A percentile compares a stretch with the other conserved stretches of the same genome.
These are phyloP conservation scores for Vairimorpha ceranae DNA, from an alignment of 371 early-diverging fungal species.

Conservation along the genomic window DNA sequence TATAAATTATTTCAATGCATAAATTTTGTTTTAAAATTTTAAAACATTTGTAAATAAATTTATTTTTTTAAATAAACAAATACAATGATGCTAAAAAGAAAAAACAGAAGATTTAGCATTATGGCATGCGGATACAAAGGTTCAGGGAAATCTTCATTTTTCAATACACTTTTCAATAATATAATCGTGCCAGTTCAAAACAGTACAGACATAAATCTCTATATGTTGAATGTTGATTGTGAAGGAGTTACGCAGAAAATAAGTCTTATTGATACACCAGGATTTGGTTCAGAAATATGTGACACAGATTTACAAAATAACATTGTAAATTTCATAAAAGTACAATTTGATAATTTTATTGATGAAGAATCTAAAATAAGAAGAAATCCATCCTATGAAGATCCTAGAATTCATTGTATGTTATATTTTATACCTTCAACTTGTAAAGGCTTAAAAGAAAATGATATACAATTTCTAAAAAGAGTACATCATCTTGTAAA, in stretches of 20 bases:
- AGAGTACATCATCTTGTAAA: constrained; percentile 53
- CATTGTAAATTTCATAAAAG: constrained; percentile 53
- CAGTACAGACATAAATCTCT: constrained; percentile 44
- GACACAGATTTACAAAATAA: constrained; percentile 42
- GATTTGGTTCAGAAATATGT: constrained; percentile 47
- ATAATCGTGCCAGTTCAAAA: constrained; percentile 23
- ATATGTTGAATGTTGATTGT: constrained; percentile 52
- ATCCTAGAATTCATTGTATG: constrained; percentile 59
- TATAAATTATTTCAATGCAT: too few relatives aligned
- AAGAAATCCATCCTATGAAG: constrained; percentile 59
- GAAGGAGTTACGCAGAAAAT: constrained; percentile 52
- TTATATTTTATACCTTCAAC: constrained; percentile 57
- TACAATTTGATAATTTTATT: constrained; percentile 57
- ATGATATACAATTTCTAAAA: constrained; percentile 58
- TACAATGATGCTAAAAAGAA: constrained; percentile 43
- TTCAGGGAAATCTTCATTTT: constrained; percentile 56
- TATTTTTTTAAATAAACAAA: not conserved
- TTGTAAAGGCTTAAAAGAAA: constrained; percentile 50
- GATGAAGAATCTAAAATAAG: constrained; percentile 61
- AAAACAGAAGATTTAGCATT: constrained; percentile 45
- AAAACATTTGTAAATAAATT: too few relatives aligned
- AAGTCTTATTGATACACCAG: constrained; percentile 55
- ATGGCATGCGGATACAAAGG: constrained; percentile 55
- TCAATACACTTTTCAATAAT: constrained; percentile 54
- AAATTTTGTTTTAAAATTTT: too few relatives aligned